Conservation (phyloP, 306 rosid genomes). For the Erythrophleum fordii region DNA sequence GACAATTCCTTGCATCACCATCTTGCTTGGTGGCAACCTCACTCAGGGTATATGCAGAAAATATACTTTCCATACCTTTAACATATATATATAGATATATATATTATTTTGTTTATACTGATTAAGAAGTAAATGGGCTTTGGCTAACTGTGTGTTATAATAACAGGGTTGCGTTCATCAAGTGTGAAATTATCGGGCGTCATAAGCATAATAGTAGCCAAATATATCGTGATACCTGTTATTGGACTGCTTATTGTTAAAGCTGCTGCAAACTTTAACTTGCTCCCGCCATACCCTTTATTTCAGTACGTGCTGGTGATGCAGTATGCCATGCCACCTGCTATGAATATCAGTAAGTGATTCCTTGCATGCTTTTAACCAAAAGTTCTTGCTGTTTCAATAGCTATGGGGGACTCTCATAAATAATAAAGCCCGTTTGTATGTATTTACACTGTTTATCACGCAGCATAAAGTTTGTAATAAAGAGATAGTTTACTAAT, state of each 20-base stretch:
- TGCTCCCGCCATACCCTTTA: slow-evolving; percentile 72
- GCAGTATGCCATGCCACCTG: slow-evolving; percentile 92
- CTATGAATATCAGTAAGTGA: slow-evolving; percentile 81
- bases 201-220: slow-evolving; percentile 47
- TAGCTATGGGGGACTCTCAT: too few relatives aligned
- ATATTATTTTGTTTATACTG: not conserved
- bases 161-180: slow-evolving; percentile 67
- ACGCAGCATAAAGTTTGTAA: too few relatives aligned
- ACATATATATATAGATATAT: too few relatives aligned
- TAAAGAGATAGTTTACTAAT: too few relatives aligned
- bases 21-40: slow-evolving; percentile 91
- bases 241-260: slow-evolving; percentile 72
- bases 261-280: slow-evolving; percentile 56
- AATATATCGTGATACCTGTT: slow-evolving; percentile 55
- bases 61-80: too few relatives aligned
- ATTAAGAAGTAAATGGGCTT: not conserved
- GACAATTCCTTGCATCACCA: slow-evolving; percentile 86
- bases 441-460: too few relatives aligned
- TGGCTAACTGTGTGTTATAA: not conserved
- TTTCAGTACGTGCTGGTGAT: slow-evolving; percentile 70
- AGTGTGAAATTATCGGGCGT: slow-evolving; percentile 48
- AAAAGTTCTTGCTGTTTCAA: too few relatives aligned
- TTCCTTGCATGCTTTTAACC: not conserved
- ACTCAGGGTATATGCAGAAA: slow-evolving; percentile 55
- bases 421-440: too few relatives aligned